Evolutionary conservation across 176 grass and related monocot genomes (phyloP).

Genomic region (Eleusine indica): DNA sequence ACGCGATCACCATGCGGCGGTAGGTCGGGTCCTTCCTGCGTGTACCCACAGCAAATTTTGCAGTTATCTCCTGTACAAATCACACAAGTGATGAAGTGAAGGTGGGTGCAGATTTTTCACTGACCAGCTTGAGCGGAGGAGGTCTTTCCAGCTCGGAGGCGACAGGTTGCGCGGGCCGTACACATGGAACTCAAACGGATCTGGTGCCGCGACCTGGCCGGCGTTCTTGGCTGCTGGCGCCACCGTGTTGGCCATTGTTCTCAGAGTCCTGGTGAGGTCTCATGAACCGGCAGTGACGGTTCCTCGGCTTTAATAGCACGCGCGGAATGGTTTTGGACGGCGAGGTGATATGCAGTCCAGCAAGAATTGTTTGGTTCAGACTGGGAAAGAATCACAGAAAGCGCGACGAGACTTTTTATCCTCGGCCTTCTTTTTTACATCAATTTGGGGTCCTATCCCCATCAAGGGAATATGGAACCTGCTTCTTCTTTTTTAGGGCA

Average conservation of each 20-base stretch:
- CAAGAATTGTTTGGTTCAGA: constrained; percentile 8
- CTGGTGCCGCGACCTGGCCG: not conserved
- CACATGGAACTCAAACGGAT: constrained; percentile 63
- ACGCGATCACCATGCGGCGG: constrained; percentile 74
- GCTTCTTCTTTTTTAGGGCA: not conserved
- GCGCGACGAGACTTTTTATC: constrained; percentile 37
- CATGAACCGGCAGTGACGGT: not conserved
- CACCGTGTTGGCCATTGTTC: constrained; percentile 33
- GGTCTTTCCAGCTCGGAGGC: constrained; percentile 65
- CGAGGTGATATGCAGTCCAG: not conserved
- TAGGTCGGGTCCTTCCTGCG: constrained; percentile 83
- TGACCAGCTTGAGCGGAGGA: constrained; percentile 80
- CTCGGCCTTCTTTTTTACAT: constrained; percentile 16
- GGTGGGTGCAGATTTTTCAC: not conserved
- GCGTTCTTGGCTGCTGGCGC: constrained; percentile 15
- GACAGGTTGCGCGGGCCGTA: constrained; percentile 71
- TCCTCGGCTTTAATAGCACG: constrained; percentile 9
- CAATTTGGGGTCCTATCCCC: not conserved
- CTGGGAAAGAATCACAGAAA: constrained; percentile 47
- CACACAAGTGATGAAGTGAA: not conserved
- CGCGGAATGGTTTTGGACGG: not conserved
- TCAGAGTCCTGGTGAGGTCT: not conserved
- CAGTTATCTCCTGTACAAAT: not conserved
- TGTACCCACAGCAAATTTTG: not conserved
- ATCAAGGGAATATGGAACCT: constrained; percentile 23